A percentile compares a stretch with the other conserved stretches of the same genome.
These are phyloP conservation scores for Cercospora canescens DNA, from an alignment of 2,329 filamentous ascomycete species.

Conservation along the genomic window DNA sequence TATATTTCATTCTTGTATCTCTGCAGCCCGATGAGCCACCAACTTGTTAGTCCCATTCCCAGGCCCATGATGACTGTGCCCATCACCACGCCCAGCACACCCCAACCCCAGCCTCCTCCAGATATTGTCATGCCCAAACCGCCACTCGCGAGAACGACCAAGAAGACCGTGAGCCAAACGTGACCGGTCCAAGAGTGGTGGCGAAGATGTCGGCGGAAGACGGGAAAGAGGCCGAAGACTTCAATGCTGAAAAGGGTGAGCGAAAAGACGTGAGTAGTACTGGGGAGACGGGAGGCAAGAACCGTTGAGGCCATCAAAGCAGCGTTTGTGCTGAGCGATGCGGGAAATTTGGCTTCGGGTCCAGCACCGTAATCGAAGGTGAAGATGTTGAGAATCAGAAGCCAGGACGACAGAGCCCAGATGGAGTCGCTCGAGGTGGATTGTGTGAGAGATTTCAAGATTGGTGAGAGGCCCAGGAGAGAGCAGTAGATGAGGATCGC, in stretches of 20 bases:
- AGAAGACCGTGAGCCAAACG: slow-evolving; percentile 68
- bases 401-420: slow-evolving; percentile 93
- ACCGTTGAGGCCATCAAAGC: slow-evolving; percentile 96
- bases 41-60: slow-evolving; percentile 89
- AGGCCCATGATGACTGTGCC: slow-evolving; percentile 73
- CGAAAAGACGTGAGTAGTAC: slow-evolving; percentile 91
- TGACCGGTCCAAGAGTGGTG: slow-evolving; percentile 82
- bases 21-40: slow-evolving; percentile 96
- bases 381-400: slow-evolving; percentile 93
- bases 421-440: slow-evolving; percentile 94
- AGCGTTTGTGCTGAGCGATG: slow-evolving; percentile 86
- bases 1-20: slow-evolving; percentile 99
- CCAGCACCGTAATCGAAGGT: slow-evolving; percentile 93
- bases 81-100: slow-evolving; percentile 71
- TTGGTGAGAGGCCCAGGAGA: slow-evolving; percentile 86
- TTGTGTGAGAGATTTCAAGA: slow-evolving; percentile 91
- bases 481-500: slow-evolving; percentile 91
- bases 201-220: slow-evolving; percentile 85
- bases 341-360: slow-evolving; percentile 63
- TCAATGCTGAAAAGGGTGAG: slow-evolving; percentile 95
- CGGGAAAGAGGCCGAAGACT: slow-evolving; percentile 95
- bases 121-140: slow-evolving; percentile 67
- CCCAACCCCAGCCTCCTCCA: slow-evolving; percentile 55
- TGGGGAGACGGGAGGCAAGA: slow-evolving; percentile 82
- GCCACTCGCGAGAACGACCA: slow-evolving; percentile 78